These are phyloP conservation scores for Aspergillus intermedius DNA, from an alignment of 2,329 filamentous ascomycete genomes.

Conservation along the genomic window DNA sequence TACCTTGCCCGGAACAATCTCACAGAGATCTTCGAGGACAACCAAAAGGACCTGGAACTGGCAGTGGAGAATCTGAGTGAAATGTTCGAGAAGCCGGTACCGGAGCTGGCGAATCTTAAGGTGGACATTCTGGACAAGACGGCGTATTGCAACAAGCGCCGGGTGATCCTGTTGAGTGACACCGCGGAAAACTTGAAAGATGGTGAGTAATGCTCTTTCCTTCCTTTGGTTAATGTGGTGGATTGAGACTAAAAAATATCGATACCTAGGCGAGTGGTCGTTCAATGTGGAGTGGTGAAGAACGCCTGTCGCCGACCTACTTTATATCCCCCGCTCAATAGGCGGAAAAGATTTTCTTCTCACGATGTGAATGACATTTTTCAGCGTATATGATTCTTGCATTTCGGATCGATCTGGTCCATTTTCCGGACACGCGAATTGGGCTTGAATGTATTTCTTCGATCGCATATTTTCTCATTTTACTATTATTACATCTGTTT, in stretches of 20 bases:
- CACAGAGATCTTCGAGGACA: conserved; percentile 96
- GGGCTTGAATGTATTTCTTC: too few relatives aligned
- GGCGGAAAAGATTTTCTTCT: conserved; percentile 7
- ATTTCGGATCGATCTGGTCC: conserved; percentile 1
- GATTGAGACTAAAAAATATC: conserved; percentile 4
- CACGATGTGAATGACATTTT: conserved; percentile 19
- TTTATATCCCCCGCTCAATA: too few relatives aligned
- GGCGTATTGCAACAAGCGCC: conserved; percentile 86
- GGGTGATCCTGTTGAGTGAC: conserved; percentile 82
- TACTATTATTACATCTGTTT: not conserved
- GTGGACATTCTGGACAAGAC: conserved; percentile 99
- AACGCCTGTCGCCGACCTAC: not conserved
- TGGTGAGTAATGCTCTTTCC: conserved; percentile 50
- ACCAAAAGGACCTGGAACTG: conserved; percentile 96
- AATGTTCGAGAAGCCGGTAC: conserved; percentile 97
- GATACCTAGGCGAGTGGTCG: conserved; percentile 35
- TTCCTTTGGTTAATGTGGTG: not conserved
- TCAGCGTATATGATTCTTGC: conserved; percentile 8
- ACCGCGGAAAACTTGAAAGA: conserved; percentile 88
- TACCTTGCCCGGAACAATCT: conserved; percentile 94
- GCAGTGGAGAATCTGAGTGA: conserved; percentile 95
- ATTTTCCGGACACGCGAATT: too few relatives aligned
- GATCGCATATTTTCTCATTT: too few relatives aligned
- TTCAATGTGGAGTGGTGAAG: conserved; percentile 40
- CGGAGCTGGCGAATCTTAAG: conserved; percentile 77